A percentile compares a stretch with the other conserved stretches of the same genome.
phyloP scores from a whole-genome alignment of 2,329 filamentous ascomycete species.

The Alternaria infectoria region DNA sequence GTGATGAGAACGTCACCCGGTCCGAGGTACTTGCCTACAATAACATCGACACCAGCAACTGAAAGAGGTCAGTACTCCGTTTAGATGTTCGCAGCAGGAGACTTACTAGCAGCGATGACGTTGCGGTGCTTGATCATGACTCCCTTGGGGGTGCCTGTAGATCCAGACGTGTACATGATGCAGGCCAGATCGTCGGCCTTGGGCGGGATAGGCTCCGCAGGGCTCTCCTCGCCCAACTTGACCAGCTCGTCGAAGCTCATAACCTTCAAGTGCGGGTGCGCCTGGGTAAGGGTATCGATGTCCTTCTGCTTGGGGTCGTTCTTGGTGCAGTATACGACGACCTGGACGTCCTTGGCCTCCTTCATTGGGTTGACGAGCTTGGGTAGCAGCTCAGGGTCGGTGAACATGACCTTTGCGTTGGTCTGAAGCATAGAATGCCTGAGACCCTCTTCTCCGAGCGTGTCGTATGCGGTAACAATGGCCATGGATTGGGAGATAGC shows the following conservation, averaged over 20 bases:
- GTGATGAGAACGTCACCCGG: conserved; percentile 81
- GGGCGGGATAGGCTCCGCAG: conserved; percentile 73
- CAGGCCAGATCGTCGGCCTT: conserved; percentile 80
- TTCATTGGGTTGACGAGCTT: conserved; percentile 61
- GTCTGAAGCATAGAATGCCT: conserved; percentile 87
- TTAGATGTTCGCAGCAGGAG: background rate
- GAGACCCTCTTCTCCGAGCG: conserved; percentile 82
- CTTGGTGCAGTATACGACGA: conserved; percentile 65
- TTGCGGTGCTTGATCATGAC: conserved; percentile 81
- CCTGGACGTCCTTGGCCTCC: conserved; percentile 62
- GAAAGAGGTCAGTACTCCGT: conserved; percentile 16
- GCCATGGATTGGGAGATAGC: conserved; percentile 83
- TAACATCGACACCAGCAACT: conserved; percentile 78
- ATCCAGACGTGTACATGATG: conserved; percentile 83
- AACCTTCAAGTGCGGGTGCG: conserved; percentile 60
- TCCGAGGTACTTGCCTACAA: conserved; percentile 79
- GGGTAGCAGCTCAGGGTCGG: conserved; percentile 76
- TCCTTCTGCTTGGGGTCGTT: conserved; percentile 59
- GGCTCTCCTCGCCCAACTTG: conserved; percentile 67
- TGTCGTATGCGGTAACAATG: conserved; percentile 95
- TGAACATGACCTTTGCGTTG: conserved; percentile 80
- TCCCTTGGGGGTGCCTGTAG: conserved; percentile 87
- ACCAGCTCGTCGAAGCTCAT: conserved; percentile 63
- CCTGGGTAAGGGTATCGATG: conserved; percentile 60
- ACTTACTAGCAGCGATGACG: conserved; percentile 77